Base-by-base conservation (phyloP, 371 early-diverging fungal genomes). In the Mucor velutinosus region DNA sequence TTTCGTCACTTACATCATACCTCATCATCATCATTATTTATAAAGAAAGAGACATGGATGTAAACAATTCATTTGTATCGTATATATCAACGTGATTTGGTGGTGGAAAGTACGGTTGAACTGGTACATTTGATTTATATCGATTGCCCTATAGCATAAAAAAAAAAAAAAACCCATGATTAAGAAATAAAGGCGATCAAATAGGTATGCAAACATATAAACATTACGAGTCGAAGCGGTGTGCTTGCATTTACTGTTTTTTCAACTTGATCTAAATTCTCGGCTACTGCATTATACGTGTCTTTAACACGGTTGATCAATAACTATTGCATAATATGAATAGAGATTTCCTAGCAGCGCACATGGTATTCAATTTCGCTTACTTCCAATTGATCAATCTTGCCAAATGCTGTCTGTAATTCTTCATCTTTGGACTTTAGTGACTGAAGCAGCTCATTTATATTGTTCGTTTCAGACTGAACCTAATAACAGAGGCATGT, bases 21-120 rank as follows among this genome's bases (percentile, higher is more conserved):
- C 60, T 39, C 39, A 37, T n/a, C 60, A 39, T 39, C 23, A 41
- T n/a, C 30, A 60, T 43, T 43, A 60, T 43, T 43, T 29, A 60
- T 59, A 33, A 19, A 21, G n/a, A 21, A 47, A 19, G n/a, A 10
- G 47, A 47, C 14, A 19, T n/a, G 11, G 47, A 47, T 19, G 37
- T 39, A 63, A 78, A 69, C 14, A 81, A 63, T 23, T 75, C 71
- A 17, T 64, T 19, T 60, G 79, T 79, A 33, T 57, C 58, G 63
- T 69, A 81, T 12, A 82, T 82, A 15, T 80, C 73, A 11, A 82
- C 77, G 6, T 67, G 70, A n/a, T 64, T 62, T 2, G 83, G 83
- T 21, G 83, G 83, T 29, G 83, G 83, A 47, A 82, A 82, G 35
- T 82, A 82, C n/a, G 83, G 80, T 59, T 82, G 83, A 27, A 73